Evolutionary conservation across 1,284 basidiomycete species (phyloP), one percentile per base, ranked within the genome.

Genomic region (Vanrija sp.): DNA sequence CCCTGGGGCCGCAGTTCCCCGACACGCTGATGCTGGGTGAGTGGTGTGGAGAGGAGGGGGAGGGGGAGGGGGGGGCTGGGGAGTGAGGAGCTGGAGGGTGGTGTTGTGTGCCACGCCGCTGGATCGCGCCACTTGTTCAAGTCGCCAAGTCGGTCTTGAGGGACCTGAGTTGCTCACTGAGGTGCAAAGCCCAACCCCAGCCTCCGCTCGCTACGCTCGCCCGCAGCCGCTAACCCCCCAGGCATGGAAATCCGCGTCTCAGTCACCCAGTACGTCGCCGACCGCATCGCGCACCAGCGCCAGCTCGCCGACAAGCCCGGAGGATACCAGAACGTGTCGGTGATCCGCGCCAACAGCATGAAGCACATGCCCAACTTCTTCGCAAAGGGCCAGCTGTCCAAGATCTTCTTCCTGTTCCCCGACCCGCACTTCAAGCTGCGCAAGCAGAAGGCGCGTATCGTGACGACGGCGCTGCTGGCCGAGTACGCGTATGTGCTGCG

Each of bases 361-460:
- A 98, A 98, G 78, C 98, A 98, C 76, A 82, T 98, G 60, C 90
- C 94, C 14, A 98, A 98, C 78, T 98, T 94, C 77, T 97, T 99
- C 76, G 73, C 82, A 12, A 93, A 94, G 70, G 86, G 86, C 57
- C 95, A 96, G 69, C 80, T 97, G 46, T 85, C 86, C 31, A 88
- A 96, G 58, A 82, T 99, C 58, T 99, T 99, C 79, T 98, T 98
- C 80, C 83, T 98, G 57, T 98, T 98, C 76, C 96, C 96, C 31
- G 96, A 99, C 76, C 96, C 96, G 0, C 96, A 98, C 76, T 99
- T 99, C 82, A 98, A 99, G 76, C 82, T 84, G 18, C 85, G 94
- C 64, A 99, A 99, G 75, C 95, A 98, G 81, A 99, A 99, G 78
- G 95, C 74, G 79, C 87, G 80, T 62, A 98, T 98, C 70, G 93